Evolutionary conservation across 805 yeast species (phyloP).

Genomic region (Ogataea allantospora): DNA sequence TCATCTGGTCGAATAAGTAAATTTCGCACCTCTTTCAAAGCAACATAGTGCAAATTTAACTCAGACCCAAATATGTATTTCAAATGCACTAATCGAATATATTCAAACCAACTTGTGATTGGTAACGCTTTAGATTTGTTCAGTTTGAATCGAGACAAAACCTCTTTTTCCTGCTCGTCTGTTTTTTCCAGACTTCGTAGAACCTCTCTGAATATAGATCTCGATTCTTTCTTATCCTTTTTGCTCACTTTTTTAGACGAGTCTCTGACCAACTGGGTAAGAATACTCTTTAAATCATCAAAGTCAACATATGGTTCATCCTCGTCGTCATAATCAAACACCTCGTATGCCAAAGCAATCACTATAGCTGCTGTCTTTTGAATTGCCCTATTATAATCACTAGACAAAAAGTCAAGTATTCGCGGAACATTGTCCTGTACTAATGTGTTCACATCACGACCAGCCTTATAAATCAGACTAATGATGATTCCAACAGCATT

Average conservation of each 20-base stretch:
- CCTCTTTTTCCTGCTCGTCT: constrained; percentile 13
- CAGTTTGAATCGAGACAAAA: constrained; percentile 37
- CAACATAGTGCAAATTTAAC: constrained; percentile 46
- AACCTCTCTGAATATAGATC: constrained; percentile 60
- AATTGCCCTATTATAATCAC: constrained; percentile 39
- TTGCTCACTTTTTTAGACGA: constrained; percentile 59
- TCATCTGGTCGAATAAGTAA: constrained; percentile 23
- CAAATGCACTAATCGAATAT: constrained; percentile 45
- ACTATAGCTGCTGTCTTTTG: constrained; percentile 55
- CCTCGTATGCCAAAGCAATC: constrained; percentile 55
- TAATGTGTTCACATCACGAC: constrained; percentile 34
- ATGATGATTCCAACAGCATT: constrained; percentile 47
- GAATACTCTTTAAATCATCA: constrained; percentile 41
- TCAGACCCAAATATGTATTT: constrained; percentile 54
- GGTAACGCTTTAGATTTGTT: constrained; percentile 45
- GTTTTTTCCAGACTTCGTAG: constrained; percentile 43
- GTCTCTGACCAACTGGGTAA: constrained; percentile 45
- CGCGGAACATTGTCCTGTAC: constrained; percentile 41
- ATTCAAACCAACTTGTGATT: constrained; percentile 51
- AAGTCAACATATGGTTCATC: constrained; percentile 52
- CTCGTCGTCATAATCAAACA: constrained; percentile 39
- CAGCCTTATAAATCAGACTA: constrained; percentile 42
- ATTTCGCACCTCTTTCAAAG: constrained; percentile 24
- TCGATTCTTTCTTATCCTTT: constrained; percentile 58
- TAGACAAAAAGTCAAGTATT: constrained; percentile 42